A percentile compares a stretch with the other conserved stretches of the same genome.
These are phyloP conservation scores for Conticribra guillardii DNA, from an alignment of 108 stramenopile species.

Conservation along the genomic window DNA sequence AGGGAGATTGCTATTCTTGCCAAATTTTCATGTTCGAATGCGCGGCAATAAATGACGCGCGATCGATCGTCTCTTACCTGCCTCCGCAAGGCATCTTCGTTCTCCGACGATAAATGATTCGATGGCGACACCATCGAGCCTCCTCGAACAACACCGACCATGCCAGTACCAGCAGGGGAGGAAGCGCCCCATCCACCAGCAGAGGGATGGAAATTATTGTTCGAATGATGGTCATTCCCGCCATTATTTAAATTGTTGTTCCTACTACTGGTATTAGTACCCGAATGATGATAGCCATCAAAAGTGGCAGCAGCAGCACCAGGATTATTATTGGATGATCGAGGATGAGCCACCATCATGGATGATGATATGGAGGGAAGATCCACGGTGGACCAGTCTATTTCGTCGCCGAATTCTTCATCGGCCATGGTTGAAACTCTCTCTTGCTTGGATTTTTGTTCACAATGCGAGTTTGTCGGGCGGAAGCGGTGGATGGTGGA, in stretches of 20 bases:
- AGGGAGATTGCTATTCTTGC: too few species aligned
- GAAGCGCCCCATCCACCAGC: too few species aligned
- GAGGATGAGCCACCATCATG: neutral
- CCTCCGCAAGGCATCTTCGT: constrained; percentile 6
- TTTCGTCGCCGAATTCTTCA: constrained; percentile 34
- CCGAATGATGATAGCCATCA: too few species aligned
- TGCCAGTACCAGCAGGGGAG: neutral
- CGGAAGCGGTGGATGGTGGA: too few species aligned
- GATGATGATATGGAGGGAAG: constrained; percentile 2
- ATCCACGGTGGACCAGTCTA: constrained; percentile 38
- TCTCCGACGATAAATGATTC: neutral
- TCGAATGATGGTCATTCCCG: neutral
- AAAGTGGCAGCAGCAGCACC: too few species aligned
- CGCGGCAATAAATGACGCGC: neutral
- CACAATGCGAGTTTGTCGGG: too few species aligned
- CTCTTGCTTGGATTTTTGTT: too few species aligned
- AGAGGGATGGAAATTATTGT: too few species aligned
- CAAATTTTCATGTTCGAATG: too few species aligned
- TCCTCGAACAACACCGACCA: neutral
- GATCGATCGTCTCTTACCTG: constrained; percentile 6
- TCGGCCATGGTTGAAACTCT: too few species aligned
- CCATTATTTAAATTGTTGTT: neutral
- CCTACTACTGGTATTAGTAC: neutral
- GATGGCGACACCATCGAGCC: neutral
- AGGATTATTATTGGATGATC: neutral